These are phyloP conservation scores for Meyerozyma smithsonii DNA, from an alignment of 1,139 yeast species.

Conservation along the genomic window DNA sequence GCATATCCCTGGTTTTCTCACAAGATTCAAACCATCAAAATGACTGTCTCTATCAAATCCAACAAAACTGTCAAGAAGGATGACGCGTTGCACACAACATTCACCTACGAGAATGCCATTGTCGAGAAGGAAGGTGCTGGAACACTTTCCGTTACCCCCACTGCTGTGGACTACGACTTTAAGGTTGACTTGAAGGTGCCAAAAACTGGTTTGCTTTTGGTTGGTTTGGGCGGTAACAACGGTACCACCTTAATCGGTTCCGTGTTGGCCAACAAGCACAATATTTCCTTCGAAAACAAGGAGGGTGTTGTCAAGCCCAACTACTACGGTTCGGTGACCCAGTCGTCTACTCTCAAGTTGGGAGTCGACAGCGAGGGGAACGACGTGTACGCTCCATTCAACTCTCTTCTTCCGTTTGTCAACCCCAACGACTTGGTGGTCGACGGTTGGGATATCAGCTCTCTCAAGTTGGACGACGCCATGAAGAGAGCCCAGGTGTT, in stretches of 20 bases:
- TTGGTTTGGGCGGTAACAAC: constrained; percentile 95
- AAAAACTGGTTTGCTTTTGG: constrained; percentile 83
- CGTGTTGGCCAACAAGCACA: constrained; percentile 77
- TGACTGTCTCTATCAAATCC: constrained; percentile 51
- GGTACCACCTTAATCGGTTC: constrained; percentile 91
- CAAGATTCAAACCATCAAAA: background rate
- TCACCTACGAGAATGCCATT: constrained; percentile 63
- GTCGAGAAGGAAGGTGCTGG: constrained; percentile 53
- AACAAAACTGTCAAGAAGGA: constrained; percentile 57
- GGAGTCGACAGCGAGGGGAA: constrained; percentile 80
- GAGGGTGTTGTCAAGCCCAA: constrained; percentile 78
- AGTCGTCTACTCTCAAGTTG: constrained; percentile 82
- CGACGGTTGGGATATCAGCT: constrained; percentile 93
- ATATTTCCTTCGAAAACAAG: constrained; percentile 75
- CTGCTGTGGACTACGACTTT: constrained; percentile 72
- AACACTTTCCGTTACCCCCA: constrained; percentile 64
- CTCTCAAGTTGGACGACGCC: constrained; percentile 66
- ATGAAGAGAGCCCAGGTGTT: constrained; percentile 84
- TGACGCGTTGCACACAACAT: constrained; percentile 60
- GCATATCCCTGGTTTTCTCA: background rate
- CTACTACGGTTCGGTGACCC: constrained; percentile 95
- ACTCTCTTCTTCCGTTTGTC: constrained; percentile 80
- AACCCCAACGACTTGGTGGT: constrained; percentile 87
- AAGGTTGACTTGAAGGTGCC: constrained; percentile 80
- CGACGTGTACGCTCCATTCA: constrained; percentile 92